Base-by-base conservation (phyloP, 208 protist genomes). In the Wallacemonas sp. region DNA sequence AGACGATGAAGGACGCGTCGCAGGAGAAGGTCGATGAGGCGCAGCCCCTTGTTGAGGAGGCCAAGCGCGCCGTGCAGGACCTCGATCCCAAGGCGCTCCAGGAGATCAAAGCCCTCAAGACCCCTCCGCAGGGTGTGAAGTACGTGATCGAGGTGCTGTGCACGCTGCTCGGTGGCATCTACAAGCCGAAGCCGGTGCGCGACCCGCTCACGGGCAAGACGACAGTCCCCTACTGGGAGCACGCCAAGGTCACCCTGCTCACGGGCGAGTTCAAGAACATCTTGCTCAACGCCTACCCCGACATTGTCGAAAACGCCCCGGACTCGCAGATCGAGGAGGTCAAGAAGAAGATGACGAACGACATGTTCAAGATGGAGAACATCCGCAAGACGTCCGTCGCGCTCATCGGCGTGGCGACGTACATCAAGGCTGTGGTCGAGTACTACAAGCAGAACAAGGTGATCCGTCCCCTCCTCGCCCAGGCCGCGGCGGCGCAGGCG, bases 391-490 rank as follows among this genome's bases (percentile, higher is more conserved):
- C 88, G 23, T 95, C 89, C 49, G 79, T 88, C 29, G 90, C 93
- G 2, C 70, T 97, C 24, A 88, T 98, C 41, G 96, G 97, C 61
- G 95, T 99, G 39, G 98, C 96, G 36, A 91, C 94, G 23, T 99
- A 98, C 94, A 98, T 99, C 39, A 88, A 90, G 43, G 98, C 98
- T 1, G 98, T 99, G 66, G 92, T 99, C 74, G 96, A 98, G 76
- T 99, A 98, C 84, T 97, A 99, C 81, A 93, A 95, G 75, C 97
- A 98, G 52, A 94, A 97, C 66, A 98, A 98, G 76, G 87, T 93
- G 19, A 98, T 99, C 60, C 92, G 94, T 70, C 97, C 98, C 9
- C 88, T 96, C 26, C 94, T 96, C 17, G 96, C 76, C 49, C 92
- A 94, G 76, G 84, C 70, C 14, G 97, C 77, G 27, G 77, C 73